Base-by-base conservation (phyloP, 106 monocot genomes). In the Allium cepa region DNA sequence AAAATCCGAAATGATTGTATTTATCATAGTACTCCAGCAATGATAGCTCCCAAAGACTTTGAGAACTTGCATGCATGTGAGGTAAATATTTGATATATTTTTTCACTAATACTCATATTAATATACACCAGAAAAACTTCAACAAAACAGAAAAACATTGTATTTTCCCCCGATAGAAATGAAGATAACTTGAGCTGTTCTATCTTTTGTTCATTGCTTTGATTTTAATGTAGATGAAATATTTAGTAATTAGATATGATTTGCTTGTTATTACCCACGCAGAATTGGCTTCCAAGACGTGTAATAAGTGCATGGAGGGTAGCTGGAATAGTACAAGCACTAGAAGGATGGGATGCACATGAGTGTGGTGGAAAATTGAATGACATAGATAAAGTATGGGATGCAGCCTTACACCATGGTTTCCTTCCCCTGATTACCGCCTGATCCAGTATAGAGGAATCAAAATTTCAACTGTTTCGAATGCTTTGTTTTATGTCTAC, bases 1-100 rank as follows among this genome's bases (percentile, higher is more conserved):
- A 56, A 49, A 46, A 3, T 51, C 5, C 83, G 78, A 26, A 65
- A 60, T 7, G 84, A 87, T 56, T 87, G 82, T 50, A 9, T 71
- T 17, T 92, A 92, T 50, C 71, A 82, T 49, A 69, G 15, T 49
- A 82, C 87, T 16, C 92, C 87, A 13, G 75, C 92, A 17, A 53
- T 92, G 82, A 17, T 66, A 10, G 71, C 75, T 8, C 92, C 92
- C 10, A 75, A 85, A 46, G 49, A 65, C 11, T 80, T 78, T 47
- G 85, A 92, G 69, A 92, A 92, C 72, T 53, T 88, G 17, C 87
- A 92, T 62, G 17, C 82, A 3, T 92, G 92, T 57, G 92, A 92
- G 91, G 91, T 91, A 76, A 49, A 53, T 4, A 4, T 36, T 36
- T 36, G 36, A 36, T 36, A 36, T 36, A 36, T 22, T 22, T 22